Percentiles rank a stretch among this genome's conserved stretches.
Conservation (phyloP, 1,284 basidiomycete genomes). For the Lentinula novae-zelandiae region DNA sequence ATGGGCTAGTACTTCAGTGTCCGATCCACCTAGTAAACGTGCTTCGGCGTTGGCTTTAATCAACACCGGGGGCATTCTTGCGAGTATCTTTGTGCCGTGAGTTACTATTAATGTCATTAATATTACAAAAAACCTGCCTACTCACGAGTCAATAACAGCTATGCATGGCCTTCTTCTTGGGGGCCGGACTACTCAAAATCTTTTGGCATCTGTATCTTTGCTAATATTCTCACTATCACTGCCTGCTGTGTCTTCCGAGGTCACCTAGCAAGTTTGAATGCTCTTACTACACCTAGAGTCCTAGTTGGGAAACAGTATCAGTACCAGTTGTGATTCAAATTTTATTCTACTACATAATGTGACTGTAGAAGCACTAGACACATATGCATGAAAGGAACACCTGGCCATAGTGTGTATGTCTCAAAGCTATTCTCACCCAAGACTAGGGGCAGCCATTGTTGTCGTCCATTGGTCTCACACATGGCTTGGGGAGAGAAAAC, state of each 20-base stretch:
- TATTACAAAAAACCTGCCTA: background rate
- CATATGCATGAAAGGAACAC: background rate
- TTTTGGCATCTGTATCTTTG: constrained; percentile 49
- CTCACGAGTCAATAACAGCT: constrained; percentile 26
- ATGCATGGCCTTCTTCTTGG: constrained; percentile 39
- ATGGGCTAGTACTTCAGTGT: constrained; percentile 70
- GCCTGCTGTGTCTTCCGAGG: constrained; percentile 54
- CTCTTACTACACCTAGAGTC: background rate
- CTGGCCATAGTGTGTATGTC: background rate
- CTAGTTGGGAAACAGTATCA: constrained; percentile 46
- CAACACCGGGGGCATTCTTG: constrained; percentile 68
- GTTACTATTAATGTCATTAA: constrained; percentile 23
- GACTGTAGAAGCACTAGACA: background rate
- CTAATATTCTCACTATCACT: constrained; percentile 39
- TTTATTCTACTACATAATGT: constrained; percentile 6
- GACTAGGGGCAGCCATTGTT: no score
- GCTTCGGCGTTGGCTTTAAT: constrained; percentile 73
- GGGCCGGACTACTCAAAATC: constrained; percentile 35
- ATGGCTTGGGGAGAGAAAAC: no score
- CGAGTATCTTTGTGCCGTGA: constrained; percentile 74
- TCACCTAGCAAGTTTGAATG: constrained; percentile 37
- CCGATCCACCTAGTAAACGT: constrained; percentile 66
- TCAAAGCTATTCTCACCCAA: no score
- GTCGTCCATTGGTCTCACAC: no score
- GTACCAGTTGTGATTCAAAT: constrained; percentile 36